Percentiles rank a stretch among this genome's conserved stretches.
Conservation (phyloP, 179 eudicot genomes). For the Vitellaria paradoxa region DNA sequence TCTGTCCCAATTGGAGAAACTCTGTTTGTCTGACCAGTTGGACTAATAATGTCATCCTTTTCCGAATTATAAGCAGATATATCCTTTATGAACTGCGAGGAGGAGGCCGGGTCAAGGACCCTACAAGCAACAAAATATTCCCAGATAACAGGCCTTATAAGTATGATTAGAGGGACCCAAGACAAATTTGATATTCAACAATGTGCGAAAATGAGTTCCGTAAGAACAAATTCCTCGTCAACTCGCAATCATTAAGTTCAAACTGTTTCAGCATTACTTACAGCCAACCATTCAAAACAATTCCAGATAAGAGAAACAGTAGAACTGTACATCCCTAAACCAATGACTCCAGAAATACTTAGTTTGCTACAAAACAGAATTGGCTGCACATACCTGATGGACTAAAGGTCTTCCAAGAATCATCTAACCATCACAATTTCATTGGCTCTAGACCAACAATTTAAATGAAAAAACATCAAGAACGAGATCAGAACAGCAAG, state of each 20-base stretch:
- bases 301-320: neutral
- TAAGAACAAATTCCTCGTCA: too few species aligned
- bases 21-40: slow-evolving; percentile 13
- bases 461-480: too few species aligned
- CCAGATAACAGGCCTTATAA: neutral
- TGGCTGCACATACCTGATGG: too few species aligned
- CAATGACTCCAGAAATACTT: neutral
- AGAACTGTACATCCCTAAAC: neutral
- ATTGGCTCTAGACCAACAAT: too few species aligned
- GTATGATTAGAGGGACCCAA: neutral
- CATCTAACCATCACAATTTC: too few species aligned
- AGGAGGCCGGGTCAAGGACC: slow-evolving; percentile 16
- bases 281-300: neutral
- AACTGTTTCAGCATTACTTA: too few species aligned
- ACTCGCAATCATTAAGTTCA: too few species aligned
- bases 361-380: neutral
- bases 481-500: too few species aligned
- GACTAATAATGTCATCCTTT: slow-evolving; percentile 15
- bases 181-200: neutral
- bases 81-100: slow-evolving; percentile 9
- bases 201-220: neutral
- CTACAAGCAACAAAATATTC: slow-evolving; percentile 20
- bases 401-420: too few species aligned
- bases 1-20: slow-evolving; percentile 38
- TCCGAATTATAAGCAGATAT: slow-evolving; percentile 18